phyloP scores from a whole-genome alignment of 2,329 filamentous ascomycete species.

The Cladophialophora exuberans region DNA sequence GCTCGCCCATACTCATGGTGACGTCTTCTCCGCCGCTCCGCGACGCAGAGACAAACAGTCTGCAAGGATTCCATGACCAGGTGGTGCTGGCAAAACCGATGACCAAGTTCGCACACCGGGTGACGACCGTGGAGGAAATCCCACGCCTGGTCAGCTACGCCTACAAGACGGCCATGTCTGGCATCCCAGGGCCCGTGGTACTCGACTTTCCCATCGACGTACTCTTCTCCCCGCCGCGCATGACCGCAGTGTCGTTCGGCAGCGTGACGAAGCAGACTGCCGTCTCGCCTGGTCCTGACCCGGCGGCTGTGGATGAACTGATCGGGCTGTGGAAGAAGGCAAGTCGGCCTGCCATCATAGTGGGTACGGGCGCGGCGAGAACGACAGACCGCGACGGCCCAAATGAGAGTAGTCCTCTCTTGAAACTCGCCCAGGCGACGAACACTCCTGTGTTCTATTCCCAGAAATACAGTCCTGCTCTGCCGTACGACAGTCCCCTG shows the following conservation, averaged over 20 bases:
- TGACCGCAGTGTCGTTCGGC: conserved; percentile 45
- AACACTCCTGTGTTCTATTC: conserved; percentile 48
- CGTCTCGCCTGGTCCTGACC: conserved; percentile 42
- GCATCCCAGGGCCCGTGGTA: conserved; percentile 43
- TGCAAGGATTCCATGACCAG: conserved; percentile 53
- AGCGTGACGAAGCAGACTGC: conserved; percentile 42
- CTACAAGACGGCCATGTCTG: conserved; percentile 43
- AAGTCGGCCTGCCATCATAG: conserved; percentile 46
- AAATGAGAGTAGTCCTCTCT: conserved; percentile 37
- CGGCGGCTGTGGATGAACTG: conserved; percentile 40
- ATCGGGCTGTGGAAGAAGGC: conserved; percentile 40
- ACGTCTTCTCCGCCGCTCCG: conserved; percentile 50
- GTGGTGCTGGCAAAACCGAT: conserved; percentile 48
- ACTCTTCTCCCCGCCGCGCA: conserved; percentile 47
- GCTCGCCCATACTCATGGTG: conserved; percentile 50
- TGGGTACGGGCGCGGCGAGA: conserved; percentile 44
- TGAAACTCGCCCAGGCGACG: conserved; percentile 40
- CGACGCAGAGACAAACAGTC: conserved; percentile 51
- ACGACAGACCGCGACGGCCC: conserved; percentile 24
- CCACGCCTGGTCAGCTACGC: conserved; percentile 50
- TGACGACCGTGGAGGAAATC: conserved; percentile 50
- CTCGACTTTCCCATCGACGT: conserved; percentile 41
- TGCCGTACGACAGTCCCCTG: conserved; percentile 39
- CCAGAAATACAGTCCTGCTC: conserved; percentile 32
- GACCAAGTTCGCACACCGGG: conserved; percentile 52